A percentile compares a stretch with the other conserved stretches of the same genome.
Evolutionary conservation across 2,329 filamentous ascomycete species (phyloP).

Genomic region (Graphilbum ipis-grandicollis): DNA sequence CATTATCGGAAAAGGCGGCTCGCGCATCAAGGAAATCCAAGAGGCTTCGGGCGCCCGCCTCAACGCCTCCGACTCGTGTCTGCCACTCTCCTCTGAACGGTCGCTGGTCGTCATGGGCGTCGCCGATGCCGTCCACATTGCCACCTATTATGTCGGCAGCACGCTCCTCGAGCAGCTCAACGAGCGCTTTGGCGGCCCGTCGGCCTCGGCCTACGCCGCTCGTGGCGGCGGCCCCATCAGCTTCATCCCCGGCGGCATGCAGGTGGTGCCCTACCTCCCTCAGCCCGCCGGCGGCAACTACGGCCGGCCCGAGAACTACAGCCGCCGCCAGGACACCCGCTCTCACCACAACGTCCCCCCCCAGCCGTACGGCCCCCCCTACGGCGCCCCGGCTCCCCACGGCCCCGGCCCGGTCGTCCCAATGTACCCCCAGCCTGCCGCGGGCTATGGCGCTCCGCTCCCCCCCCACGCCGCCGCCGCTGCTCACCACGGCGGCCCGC

Average conservation of each 20-base stretch:
- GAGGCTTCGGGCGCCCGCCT: slow-evolving; percentile 91
- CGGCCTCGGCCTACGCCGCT: slow-evolving; percentile 93
- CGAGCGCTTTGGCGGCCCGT: slow-evolving; percentile 87
- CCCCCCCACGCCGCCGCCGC: slow-evolving; percentile 61
- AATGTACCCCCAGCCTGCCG: slow-evolving; percentile 53
- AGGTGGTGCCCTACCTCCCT: slow-evolving; percentile 94
- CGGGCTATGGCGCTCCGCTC: slow-evolving; percentile 64
- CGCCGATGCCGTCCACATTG: slow-evolving; percentile 95
- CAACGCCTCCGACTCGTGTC: slow-evolving; percentile 87
- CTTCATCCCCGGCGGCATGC: slow-evolving; percentile 91
- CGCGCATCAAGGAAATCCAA: slow-evolving; percentile 94
- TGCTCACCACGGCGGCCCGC: slow-evolving; percentile 31
- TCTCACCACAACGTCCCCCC: slow-evolving; percentile 60
- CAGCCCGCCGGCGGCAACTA: slow-evolving; percentile 87
- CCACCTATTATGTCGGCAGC: slow-evolving; percentile 95
- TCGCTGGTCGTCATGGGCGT: slow-evolving; percentile 97
- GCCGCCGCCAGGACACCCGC: slow-evolving; percentile 56
- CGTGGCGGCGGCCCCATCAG: slow-evolving; percentile 85
- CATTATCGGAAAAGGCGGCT: slow-evolving; percentile 94
- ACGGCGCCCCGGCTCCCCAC: slow-evolving; percentile 47
- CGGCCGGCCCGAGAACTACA: slow-evolving; percentile 75
- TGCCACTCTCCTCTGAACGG: slow-evolving; percentile 88
- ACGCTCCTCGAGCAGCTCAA: slow-evolving; percentile 96
- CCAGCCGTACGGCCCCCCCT: slow-evolving; percentile 59
- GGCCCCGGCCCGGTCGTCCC: slow-evolving; percentile 43